Percentiles rank a stretch among this genome's conserved stretches.
phyloP scores from a whole-genome alignment of 352 stramenopile species.

The Globisporangium iwayamae region DNA sequence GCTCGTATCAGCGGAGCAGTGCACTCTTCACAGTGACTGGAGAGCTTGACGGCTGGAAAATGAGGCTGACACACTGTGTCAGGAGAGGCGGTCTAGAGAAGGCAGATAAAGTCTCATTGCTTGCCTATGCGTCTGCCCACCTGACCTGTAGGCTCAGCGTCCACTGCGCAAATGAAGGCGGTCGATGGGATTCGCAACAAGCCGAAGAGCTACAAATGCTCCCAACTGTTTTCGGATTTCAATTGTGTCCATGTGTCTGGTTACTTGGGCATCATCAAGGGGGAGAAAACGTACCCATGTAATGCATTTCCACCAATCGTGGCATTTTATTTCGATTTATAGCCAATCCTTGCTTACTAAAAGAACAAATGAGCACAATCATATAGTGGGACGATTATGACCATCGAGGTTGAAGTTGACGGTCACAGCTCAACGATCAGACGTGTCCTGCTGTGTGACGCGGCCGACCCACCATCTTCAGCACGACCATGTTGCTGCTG shows the following conservation, averaged over 20 bases:
- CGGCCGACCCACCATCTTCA: background rate
- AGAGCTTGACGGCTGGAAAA: too few relatives aligned
- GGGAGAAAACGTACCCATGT: constrained; percentile 2
- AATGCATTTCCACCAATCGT: background rate
- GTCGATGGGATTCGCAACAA: too few relatives aligned
- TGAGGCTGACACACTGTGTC: too few relatives aligned
- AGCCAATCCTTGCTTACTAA: background rate
- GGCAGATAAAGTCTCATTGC: too few relatives aligned
- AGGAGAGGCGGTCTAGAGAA: too few relatives aligned
- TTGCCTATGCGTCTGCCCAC: too few relatives aligned
- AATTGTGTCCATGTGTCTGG: background rate
- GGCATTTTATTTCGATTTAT: background rate
- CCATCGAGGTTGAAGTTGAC: background rate
- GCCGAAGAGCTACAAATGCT: background rate
- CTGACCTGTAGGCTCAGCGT: too few relatives aligned
- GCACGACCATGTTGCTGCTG: background rate
- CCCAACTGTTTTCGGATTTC: background rate
- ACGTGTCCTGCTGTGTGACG: background rate
- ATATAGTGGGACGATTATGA: background rate
- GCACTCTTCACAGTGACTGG: too few relatives aligned
- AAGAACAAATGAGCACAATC: background rate
- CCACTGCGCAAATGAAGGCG: too few relatives aligned
- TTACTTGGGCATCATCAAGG: background rate
- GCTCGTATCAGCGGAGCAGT: too few relatives aligned
- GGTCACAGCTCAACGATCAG: background rate